phyloP scores from a whole-genome alignment of 805 yeast species.

The Kockiozyma suomiensis region DNA sequence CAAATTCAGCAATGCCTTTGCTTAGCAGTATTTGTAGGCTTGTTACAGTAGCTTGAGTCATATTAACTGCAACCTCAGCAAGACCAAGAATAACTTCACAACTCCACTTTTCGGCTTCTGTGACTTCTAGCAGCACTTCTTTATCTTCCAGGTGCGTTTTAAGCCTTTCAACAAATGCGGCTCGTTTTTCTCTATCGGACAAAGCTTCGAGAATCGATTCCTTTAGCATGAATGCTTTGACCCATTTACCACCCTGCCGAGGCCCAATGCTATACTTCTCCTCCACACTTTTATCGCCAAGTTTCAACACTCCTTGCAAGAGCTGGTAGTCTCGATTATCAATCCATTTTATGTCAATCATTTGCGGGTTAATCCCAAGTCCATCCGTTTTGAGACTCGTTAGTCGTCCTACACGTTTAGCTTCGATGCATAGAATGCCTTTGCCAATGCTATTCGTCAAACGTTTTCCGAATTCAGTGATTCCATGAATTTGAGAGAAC shows the following conservation, averaged over 20 bases:
- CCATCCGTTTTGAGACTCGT: slow-evolving; percentile 40
- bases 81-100: slow-evolving; percentile 34
- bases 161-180: slow-evolving; percentile 36
- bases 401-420: slow-evolving; percentile 38
- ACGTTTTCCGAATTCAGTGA: slow-evolving; percentile 60
- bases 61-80: slow-evolving; percentile 12
- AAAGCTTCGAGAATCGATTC: slow-evolving; percentile 47
- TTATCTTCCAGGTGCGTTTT: slow-evolving; percentile 19
- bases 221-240: slow-evolving; percentile 46
- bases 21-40: slow-evolving; percentile 7
- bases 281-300: slow-evolving; percentile 38
- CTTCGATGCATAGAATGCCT: slow-evolving; percentile 43
- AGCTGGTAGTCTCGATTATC: slow-evolving; percentile 67
- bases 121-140: slow-evolving; percentile 35
- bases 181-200: slow-evolving; percentile 34
- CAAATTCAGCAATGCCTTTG: slow-evolving; percentile 3
- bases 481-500: slow-evolving; percentile 67
- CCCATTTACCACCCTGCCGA: slow-evolving; percentile 38
- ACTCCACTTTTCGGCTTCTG: slow-evolving; percentile 47
- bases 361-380: slow-evolving; percentile 18
- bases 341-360: slow-evolving; percentile 23
- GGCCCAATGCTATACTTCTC: slow-evolving; percentile 39
- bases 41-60: not conserved
- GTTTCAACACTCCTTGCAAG: slow-evolving; percentile 55
- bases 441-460: slow-evolving; percentile 55